Evolutionary conservation across 164 flowering plant species (phyloP), one percentile per base, ranked within the genome.

Genomic region (Stephania yunnanensis): DNA sequence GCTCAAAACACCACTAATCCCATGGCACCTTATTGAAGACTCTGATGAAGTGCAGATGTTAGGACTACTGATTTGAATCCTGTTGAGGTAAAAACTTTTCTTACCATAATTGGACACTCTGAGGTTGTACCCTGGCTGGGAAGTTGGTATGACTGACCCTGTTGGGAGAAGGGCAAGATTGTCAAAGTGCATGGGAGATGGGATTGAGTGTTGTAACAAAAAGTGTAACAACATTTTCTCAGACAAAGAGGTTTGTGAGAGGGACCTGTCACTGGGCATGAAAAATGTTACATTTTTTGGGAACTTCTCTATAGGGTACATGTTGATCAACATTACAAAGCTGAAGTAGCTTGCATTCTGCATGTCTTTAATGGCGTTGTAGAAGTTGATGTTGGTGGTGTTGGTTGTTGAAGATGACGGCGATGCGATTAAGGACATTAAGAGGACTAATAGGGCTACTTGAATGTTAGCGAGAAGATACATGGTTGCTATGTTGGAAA

Each of bases 11-110:
- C 87, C 89, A 58, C 89, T 89, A 15, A 95, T 84, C 66, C 97
- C 98, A 79, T 95, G 97, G 77, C 98, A 95, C 64, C 91, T 82
- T 70, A 95, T 83, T 6, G 91, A 81, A 65, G 85, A 77, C 25
- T 90, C 90, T 0, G 74, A 68, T 0, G 74, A 68, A 7, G 80
- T 79, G 80, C 97, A 95, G 25, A 95, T 80, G 63, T 95, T 87
- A 1, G 97, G 95, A 72, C 89, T 90, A 48, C 82, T 74, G 69
- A 95, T 68, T 46, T 78, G 82, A 1, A 83, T 90, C 73, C 89
- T 87, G 83, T 89, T 89, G 46, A 95, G 85, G 72, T 73, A 85
- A 77, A 82, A 87, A 64, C 74, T 83, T 46, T 74, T 79, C 71
- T 88, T 75, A 0, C 97, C 94, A 48, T 81, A 68, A 83, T 92